phyloP scores from a whole-genome alignment of 1,139 yeast genomes.

The Scheffersomyces segobiensis region DNA sequence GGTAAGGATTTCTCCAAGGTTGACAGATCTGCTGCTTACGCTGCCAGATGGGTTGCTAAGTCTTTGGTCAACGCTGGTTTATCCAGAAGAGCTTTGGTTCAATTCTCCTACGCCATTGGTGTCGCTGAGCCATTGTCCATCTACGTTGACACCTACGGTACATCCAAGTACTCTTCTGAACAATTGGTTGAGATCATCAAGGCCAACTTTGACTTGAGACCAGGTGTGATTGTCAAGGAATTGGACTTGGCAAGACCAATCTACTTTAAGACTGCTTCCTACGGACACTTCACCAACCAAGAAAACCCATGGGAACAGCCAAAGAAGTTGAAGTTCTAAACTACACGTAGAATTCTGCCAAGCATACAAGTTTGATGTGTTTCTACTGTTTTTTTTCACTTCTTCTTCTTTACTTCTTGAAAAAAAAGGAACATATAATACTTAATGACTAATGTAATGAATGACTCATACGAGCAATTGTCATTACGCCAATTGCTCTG shows the following conservation, averaged over 20 bases:
- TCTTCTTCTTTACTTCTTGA: neutral
- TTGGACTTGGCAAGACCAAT: constrained; percentile 98
- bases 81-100: constrained; percentile 97
- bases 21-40: constrained; percentile 99
- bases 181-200: constrained; percentile 89
- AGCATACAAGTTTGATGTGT: constrained; percentile 4
- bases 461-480: constrained; percentile 27
- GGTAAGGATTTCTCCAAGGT: constrained; percentile 99
- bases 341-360: neutral
- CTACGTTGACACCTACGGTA: constrained; percentile 97
- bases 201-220: constrained; percentile 97
- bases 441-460: constrained; percentile 46
- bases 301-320: constrained; percentile 98
- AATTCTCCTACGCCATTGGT: constrained; percentile 99
- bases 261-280: constrained; percentile 97
- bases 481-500: constrained; percentile 9
- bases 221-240: constrained; percentile 97
- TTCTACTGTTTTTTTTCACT: neutral
- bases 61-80: constrained; percentile 92
- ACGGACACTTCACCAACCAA: constrained; percentile 99
- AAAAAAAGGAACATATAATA: constrained; percentile 13
- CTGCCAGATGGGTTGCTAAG: constrained; percentile 99
- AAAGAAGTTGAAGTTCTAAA: constrained; percentile 79
- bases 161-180: constrained; percentile 83
- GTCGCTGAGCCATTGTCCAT: constrained; percentile 99